Evolutionary conservation across 305 asterid genomes (phyloP).

Genomic region (Solanum hybrid): DNA sequence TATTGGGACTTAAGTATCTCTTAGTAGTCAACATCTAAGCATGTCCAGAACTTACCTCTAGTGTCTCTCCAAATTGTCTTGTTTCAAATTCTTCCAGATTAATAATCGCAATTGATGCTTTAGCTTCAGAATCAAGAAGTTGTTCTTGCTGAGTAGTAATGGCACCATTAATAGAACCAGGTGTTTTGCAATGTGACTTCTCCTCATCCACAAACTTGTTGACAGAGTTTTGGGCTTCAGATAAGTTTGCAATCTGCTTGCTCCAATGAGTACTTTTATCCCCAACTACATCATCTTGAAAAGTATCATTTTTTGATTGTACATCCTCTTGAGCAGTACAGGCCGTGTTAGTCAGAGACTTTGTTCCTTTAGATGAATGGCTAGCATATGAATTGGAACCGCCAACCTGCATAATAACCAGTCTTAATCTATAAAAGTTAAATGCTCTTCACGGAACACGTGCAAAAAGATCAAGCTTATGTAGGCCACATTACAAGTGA

Average conservation of each 20-base stretch:
- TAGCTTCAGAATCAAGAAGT: not conserved
- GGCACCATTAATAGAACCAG: not conserved
- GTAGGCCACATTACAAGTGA: not conserved
- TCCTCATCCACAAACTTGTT: not conserved
- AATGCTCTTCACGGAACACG: not conserved
- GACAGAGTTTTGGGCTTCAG: not conserved
- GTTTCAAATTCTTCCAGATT: not conserved
- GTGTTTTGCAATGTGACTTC: not conserved
- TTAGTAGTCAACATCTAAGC: not conserved
- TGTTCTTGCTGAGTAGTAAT: not conserved
- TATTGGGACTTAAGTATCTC: not conserved
- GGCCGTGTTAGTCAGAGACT: not conserved
- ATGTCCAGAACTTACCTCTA: not conserved
- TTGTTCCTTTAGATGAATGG: not conserved
- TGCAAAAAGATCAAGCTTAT: not conserved
- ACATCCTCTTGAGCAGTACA: not conserved
- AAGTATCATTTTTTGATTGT: not conserved
- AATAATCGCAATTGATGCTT: not conserved
- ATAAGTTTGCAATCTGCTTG: not conserved
- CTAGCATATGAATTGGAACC: not conserved
- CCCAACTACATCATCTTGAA: not conserved
- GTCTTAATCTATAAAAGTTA: not conserved
- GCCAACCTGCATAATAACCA: not conserved
- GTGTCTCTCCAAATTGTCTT: not conserved
- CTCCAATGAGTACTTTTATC: not conserved